phyloP scores from a whole-genome alignment of 192 early-diverging fungal genomes.

The Backusella australiensis region DNA sequence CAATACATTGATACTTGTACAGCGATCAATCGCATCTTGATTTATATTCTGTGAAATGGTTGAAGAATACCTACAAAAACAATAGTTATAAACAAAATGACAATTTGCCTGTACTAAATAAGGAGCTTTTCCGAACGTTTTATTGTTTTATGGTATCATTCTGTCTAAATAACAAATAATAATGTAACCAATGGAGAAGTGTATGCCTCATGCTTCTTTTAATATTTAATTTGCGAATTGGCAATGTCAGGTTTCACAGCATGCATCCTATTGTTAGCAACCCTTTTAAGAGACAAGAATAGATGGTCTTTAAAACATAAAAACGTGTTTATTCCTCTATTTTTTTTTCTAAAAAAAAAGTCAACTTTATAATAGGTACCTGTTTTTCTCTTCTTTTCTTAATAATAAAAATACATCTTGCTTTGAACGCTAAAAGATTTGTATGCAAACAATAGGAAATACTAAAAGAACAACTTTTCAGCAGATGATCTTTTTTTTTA shows the following conservation, averaged over 20 bases:
- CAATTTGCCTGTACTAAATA: background rate
- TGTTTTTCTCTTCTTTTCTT: background rate
- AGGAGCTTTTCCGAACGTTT: background rate
- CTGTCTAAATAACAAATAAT: background rate
- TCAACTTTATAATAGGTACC: background rate
- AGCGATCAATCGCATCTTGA: background rate
- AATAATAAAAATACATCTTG: background rate
- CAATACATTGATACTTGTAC: background rate
- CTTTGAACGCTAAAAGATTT: background rate
- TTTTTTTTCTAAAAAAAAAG: background rate
- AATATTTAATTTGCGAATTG: background rate
- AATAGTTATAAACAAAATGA: background rate
- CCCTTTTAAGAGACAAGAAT: background rate
- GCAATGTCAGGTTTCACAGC: background rate
- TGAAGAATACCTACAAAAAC: background rate
- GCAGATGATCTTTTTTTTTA: background rate
- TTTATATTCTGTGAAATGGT: no score
- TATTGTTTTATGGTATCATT: constrained; percentile 1
- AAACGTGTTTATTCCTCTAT: background rate
- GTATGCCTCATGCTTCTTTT: background rate
- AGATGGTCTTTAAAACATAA: background rate
- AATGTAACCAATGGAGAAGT: background rate
- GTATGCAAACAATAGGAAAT: background rate
- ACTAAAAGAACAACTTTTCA: background rate
- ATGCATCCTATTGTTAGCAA: background rate